Percentiles rank a stretch among this genome's conserved stretches.
phyloP scores from a whole-genome alignment of 1,284 basidiomycete species.

The Volvariella surrecta region DNA sequence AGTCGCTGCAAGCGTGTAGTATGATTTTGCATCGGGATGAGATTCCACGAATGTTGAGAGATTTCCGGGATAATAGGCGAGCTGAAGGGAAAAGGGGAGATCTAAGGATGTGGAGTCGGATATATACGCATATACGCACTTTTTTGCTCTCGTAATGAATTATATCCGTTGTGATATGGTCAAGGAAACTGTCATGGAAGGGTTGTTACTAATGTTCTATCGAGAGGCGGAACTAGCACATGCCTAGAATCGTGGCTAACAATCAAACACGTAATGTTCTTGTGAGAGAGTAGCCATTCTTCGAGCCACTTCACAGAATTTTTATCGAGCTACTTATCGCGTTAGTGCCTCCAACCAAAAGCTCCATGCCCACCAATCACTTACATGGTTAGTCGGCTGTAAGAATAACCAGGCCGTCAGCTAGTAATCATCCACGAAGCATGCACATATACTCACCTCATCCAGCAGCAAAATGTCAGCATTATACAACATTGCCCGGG shows the following conservation, averaged over 20 bases:
- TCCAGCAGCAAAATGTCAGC: conserved; percentile 91
- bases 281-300: conserved; percentile 78
- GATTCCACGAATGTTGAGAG: conserved; percentile 86
- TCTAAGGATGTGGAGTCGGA: background rate
- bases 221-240: conserved; percentile 16
- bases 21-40: conserved; percentile 93
- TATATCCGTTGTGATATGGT: conserved; percentile 96
- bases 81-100: conserved; percentile 28
- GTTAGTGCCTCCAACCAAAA: conserved; percentile 11
- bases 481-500: conserved; percentile 93
- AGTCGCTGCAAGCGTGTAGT: conserved; percentile 94
- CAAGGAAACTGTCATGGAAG: conserved; percentile 65
- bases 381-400: conserved; percentile 88
- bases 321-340: conserved; percentile 61
- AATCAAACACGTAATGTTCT: conserved; percentile 86
- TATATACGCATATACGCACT: conserved; percentile 24
- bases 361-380: conserved; percentile 18
- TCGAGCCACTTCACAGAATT: conserved; percentile 92
- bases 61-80: conserved; percentile 94
- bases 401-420: conserved; percentile 12
- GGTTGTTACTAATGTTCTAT: conserved; percentile 9
- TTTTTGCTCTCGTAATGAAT: conserved; percentile 98
- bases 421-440: conserved; percentile 1
- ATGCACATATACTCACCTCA: conserved; percentile 37
- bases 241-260: conserved; percentile 97